These are phyloP conservation scores for Trypanosoma cruzi DNA, from an alignment of 208 protist species.

Conservation along the genomic window DNA sequence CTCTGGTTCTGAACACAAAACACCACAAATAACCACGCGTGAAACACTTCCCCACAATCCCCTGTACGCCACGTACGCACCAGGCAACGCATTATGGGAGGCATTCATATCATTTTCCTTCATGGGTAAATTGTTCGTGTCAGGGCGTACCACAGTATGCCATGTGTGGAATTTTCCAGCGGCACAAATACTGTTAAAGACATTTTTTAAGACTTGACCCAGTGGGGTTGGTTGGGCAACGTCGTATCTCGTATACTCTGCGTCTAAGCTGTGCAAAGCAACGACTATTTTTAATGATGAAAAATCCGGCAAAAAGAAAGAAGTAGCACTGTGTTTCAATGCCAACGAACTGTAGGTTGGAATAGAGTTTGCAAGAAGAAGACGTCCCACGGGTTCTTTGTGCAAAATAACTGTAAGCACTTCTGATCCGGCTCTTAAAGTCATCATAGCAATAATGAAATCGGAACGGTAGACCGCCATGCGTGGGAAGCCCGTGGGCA, in stretches of 20 bases:
- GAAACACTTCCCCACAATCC: constrained; percentile 50
- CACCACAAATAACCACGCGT: constrained; percentile 48
- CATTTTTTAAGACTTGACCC: constrained; percentile 18
- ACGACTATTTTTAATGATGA: constrained; percentile 21
- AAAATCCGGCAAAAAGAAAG: constrained; percentile 39
- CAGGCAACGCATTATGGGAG: constrained; percentile 28
- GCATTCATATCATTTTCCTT: background rate
- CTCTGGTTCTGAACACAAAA: constrained; percentile 46
- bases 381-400: constrained; percentile 45
- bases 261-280: constrained; percentile 49
- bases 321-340: constrained; percentile 37
- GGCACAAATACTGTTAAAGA: constrained; percentile 33
- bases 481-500: background rate
- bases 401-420: constrained; percentile 31
- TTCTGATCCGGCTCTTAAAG: background rate
- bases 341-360: constrained; percentile 47
- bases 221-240: constrained; percentile 18
- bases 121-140: background rate
- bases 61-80: constrained; percentile 35
- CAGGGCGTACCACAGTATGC: constrained; percentile 47
- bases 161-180: constrained; percentile 40
- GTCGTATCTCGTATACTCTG: constrained; percentile 32
- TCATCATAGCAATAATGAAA: constrained; percentile 27
- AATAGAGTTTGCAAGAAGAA: constrained; percentile 38
- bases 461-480: constrained; percentile 29